Base-by-base conservation (phyloP, 176 grass and related monocot species). In the Eremochloa ophiuroides region DNA sequence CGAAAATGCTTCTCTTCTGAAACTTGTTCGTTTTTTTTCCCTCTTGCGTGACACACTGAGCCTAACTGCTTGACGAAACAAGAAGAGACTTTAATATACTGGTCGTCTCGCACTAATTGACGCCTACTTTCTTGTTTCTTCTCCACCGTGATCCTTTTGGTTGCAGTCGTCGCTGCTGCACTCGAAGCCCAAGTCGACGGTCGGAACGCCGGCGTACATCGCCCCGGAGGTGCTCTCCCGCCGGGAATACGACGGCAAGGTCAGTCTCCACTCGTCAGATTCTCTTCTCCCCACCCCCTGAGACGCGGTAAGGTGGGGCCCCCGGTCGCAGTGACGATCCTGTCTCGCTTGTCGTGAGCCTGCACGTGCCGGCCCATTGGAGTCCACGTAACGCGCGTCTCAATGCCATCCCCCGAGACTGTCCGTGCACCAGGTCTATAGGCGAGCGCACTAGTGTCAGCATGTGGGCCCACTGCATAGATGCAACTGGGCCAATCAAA, bases 211-310 rank as follows among this genome's bases (percentile, higher is more conserved):
- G 77, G 94, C 94, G 38, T 97, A 97, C 75, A 94, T 97, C 79
- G 94, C 94, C 15, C 94, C 94, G 44, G 94, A 97, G 85, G 94
- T 97, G 48, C 84, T 97, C 53, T 91, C 87, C 26, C 89, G 89
- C 64, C 94, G 87, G 47, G 94, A 97, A 82, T 97, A 94, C 81
- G 94, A 97, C 83, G 94, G 94, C 79, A 97, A 97, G 91, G 94
- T 97, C 77, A 91, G 84, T 38, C 69, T 5, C 75, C 75, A 16
- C 23, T 41, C 39, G 66, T 39, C 48, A 66, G 43, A 69, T 67
- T 16, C 12, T 59, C 10, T 3, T 28, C 29, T 18, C 4, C 25
- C 29, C 9, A 0, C 10, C 0, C 15, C 5, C 39, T 41, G 80
- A 59, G 80, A 28, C 66, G 20, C 30, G 42, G 86, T 69, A 7